Evolutionary conservation across 495 filamentous ascomycete species (phyloP).

Genomic region (Penicillium bovifimosum): DNA sequence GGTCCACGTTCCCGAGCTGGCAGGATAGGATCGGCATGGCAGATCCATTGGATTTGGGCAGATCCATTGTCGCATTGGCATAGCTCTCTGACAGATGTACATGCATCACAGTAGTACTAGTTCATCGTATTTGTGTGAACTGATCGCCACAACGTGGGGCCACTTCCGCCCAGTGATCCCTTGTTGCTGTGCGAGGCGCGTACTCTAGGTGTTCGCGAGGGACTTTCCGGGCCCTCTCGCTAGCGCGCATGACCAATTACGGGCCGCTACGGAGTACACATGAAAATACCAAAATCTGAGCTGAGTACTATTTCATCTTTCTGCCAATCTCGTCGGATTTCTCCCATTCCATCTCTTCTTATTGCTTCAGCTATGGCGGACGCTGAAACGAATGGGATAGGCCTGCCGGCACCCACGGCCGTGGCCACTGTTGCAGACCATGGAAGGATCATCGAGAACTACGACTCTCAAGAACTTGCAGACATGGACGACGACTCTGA

Average conservation of each 20-base stretch:
- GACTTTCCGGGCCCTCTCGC: background rate
- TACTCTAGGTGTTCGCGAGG: slow-evolving; percentile 5
- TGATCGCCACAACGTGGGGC: slow-evolving; percentile 5
- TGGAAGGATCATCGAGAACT: background rate
- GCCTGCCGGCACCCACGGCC: slow-evolving; percentile 7
- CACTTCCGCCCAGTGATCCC: background rate
- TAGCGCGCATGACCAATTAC: background rate
- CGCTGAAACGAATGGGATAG: slow-evolving; percentile 8
- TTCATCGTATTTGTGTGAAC: background rate
- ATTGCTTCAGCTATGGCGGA: slow-evolving; percentile 9
- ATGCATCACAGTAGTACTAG: too few relatives aligned
- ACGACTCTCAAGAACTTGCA: slow-evolving; percentile 1
- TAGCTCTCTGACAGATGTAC: background rate
- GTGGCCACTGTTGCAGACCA: slow-evolving; percentile 4
- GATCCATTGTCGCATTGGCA: background rate
- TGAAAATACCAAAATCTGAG: background rate
- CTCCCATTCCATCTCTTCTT: background rate
- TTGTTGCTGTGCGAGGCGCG: slow-evolving; percentile 1
- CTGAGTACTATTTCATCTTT: background rate
- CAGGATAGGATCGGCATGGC: slow-evolving; percentile 7
- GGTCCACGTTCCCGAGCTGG: slow-evolving; percentile 3
- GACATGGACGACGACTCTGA: background rate
- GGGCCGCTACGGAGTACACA: background rate
- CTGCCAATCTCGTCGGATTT: background rate
- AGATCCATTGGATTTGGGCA: slow-evolving; percentile 3